Base-by-base conservation (phyloP, 2,329 filamentous ascomycete species). In the Fusarium sp. region DNA sequence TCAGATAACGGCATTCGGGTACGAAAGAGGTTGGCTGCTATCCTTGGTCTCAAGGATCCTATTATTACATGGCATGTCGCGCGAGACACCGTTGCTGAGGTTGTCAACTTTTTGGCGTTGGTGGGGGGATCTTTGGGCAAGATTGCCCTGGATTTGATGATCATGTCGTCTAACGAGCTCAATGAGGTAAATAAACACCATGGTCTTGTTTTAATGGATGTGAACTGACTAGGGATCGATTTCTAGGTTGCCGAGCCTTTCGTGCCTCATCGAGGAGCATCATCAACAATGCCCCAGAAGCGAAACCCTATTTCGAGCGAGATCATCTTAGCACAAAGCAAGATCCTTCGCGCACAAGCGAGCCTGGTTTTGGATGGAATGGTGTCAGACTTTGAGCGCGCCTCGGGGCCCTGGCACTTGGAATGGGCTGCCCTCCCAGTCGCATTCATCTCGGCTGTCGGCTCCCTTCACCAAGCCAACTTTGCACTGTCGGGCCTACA, bases 201-300 rank as follows among this genome's bases (percentile, higher is more conserved):
- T 81, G 3, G 12, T 18, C 5, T 87, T 84, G 84, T 15, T n/a
- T 29, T 85, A 15, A 85, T 87, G 73, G 22, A 15, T n/a, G 14
- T 38, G 8, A 22, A 87, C 88, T 76, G 80, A 85, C 11, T 88
- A 3, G 87, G 88, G 8, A 85, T 2, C 86, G 88, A 27, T 86
- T 84, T 11, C 27, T 0, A 86, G 84, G 58, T 68, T 25, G 68
- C 66, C 67, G 86, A 88, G 68, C 63, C 67, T 0, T 88, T 85
- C 55, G 84, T 87, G 4, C 83, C 84, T 5, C 85, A 87, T 63
- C 81, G 86, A 18, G 86, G 86, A 3, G 84, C 85, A 4, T 86
- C 83, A 1, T 86, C 83, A 5, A 88, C 86, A 0, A 88, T 88
- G 86, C 86, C 86, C 8, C 86, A 88, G 75, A 88, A 88, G 75